Evolutionary conservation across 2,329 filamentous ascomycete species (phyloP), one percentile per base, ranked within the genome.

Genomic region (Penicillium sp.): DNA sequence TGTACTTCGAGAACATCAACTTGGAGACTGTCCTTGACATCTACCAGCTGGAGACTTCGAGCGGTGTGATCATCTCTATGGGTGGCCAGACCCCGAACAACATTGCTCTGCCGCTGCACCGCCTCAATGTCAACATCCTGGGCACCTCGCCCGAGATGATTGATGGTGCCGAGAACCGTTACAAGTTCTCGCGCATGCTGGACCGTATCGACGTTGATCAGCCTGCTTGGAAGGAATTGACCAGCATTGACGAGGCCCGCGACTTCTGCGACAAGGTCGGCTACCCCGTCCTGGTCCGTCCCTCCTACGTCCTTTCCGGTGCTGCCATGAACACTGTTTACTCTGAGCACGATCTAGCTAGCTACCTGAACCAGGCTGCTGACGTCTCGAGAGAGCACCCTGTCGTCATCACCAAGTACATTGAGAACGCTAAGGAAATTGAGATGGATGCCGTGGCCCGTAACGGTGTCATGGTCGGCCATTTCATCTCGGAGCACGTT

Each of bases 271-370:
- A 89, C 58, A 88, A 85, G 64, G 94, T 97, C 46, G 85, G 85
- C 10, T 99, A 97, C 72, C 94, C 94, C 2, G 94, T 97, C 46
- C 80, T 99, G 48, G 94, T 99, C 40, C 87, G 94, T 44, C 94
- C 94, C 3, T 97, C 94, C 0, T 99, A 99, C 67, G 94, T 99
- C 41, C 81, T 99, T 5, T 97, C 94, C 1, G 94, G 94, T 60
- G 94, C 94, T 43, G 94, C 94, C 16, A 99, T 99, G 94, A 99
- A 97, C 79, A 97, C 94, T 0, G 94, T 97, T 31, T 97, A 97
- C 78, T 96, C 92, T 0, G 86, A 95, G 76, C 88, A 92, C 69
- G 94, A 97, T 69, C 79, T 99, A 52, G 89, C 90, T 64, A 87
- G 81, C 66, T 97, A 95, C 73, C 80, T 99, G 40, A 84, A 89